These are phyloP conservation scores for Coemansia sp. DNA, from an alignment of 192 early-diverging fungal genomes.

Conservation along the genomic window DNA sequence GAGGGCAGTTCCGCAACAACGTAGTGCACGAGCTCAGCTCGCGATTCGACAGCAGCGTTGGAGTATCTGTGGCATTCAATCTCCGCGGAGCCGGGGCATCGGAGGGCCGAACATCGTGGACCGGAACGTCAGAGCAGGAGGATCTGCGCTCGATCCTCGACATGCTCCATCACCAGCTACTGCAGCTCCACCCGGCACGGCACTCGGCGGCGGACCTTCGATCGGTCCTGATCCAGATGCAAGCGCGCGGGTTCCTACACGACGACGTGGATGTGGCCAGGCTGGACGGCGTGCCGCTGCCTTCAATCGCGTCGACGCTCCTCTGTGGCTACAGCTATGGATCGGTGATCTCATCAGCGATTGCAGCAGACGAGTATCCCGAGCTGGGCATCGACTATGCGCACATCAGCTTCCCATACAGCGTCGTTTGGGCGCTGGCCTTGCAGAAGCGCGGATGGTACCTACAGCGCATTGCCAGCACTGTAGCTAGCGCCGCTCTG, in stretches of 20 bases:
- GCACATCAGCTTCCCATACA: slow-evolving; percentile 49
- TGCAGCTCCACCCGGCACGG: slow-evolving; percentile 30
- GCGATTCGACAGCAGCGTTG: slow-evolving; percentile 17
- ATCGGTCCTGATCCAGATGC: slow-evolving; percentile 34
- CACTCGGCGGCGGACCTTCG: slow-evolving; percentile 26
- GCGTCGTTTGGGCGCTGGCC: slow-evolving; percentile 45
- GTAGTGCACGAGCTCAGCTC: slow-evolving; percentile 33
- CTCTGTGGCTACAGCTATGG: slow-evolving; percentile 56
- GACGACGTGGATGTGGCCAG: slow-evolving; percentile 9
- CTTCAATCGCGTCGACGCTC: slow-evolving; percentile 23
- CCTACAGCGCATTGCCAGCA: slow-evolving; percentile 32
- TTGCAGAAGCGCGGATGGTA: slow-evolving; percentile 39
- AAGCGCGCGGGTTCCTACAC: slow-evolving; percentile 29
- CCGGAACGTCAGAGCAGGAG: slow-evolving; percentile 44
- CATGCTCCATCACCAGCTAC: slow-evolving; percentile 19
- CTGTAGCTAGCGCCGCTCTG: slow-evolving; percentile 20
- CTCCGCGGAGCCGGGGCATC: slow-evolving; percentile 53
- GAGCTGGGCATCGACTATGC: slow-evolving; percentile 44
- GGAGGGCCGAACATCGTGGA: slow-evolving; percentile 54
- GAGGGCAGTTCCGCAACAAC: slow-evolving; percentile 51
- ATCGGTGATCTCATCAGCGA: slow-evolving; percentile 27
- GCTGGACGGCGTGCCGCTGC: slow-evolving; percentile 36
- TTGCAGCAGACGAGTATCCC: slow-evolving; percentile 36
- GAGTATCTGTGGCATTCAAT: slow-evolving; percentile 40
- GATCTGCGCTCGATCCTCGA: slow-evolving; percentile 47